Evolutionary conservation across 2,329 filamentous ascomycete species (phyloP).

Genomic region (Aspergillus niger): DNA sequence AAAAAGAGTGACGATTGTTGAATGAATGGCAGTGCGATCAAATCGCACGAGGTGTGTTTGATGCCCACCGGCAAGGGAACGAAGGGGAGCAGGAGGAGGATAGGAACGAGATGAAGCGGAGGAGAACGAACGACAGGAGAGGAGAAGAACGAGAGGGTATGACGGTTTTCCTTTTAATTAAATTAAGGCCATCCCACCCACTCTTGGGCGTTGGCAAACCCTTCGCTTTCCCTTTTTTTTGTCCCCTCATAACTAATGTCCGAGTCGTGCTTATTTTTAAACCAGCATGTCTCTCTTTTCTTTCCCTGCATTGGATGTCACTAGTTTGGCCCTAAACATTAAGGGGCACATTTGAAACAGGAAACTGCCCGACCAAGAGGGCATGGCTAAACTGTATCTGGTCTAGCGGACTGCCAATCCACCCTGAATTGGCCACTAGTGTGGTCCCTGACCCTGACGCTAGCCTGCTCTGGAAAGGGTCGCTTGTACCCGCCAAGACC

Average conservation of each 20-base stretch:
- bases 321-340: conserved; percentile 10
- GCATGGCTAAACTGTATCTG: background rate
- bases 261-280: conserved; percentile 5
- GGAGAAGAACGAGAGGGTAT: conserved; percentile 15
- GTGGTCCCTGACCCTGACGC: conserved; percentile 3
- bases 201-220: background rate
- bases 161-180: conserved; percentile 23
- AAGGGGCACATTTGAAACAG: conserved; percentile 8
- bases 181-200: background rate
- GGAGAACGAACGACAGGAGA: conserved; percentile 11
- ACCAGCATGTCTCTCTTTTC: conserved; percentile 6
- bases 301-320: conserved; percentile 2
- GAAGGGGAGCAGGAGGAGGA: conserved; percentile 9
- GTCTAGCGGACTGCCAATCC: background rate
- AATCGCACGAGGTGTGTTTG: conserved; percentile 27
- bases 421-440: conserved; percentile 1
- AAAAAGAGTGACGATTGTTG: conserved; percentile 25
- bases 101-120: conserved; percentile 4
- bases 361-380: conserved; percentile 5
- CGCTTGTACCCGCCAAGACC: background rate
- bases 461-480: background rate
- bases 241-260: background rate
- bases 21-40: conserved; percentile 34
- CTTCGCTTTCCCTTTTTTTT: background rate
- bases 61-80: conserved; percentile 16